Conservation (phyloP, 2,329 filamentous ascomycete species). For the Pestalotiopsis sp. region DNA sequence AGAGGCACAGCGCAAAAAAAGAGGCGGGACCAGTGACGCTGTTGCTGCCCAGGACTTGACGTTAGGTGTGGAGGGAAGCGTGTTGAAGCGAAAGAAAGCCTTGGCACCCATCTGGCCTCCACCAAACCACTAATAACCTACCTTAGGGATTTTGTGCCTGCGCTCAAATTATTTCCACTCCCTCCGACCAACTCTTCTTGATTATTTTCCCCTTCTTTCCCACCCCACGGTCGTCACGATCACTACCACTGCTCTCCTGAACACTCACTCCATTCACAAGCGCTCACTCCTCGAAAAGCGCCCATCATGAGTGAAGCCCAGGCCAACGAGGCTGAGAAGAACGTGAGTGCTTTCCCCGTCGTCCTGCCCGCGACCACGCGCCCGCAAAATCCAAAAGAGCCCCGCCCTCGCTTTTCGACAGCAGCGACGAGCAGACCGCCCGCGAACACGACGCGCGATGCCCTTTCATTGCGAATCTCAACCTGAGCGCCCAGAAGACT, state of each 20-base stretch:
- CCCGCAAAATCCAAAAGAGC: constrained; percentile 8
- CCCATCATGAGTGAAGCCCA: constrained; percentile 84
- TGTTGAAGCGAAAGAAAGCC: not conserved
- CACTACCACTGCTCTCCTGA: not conserved
- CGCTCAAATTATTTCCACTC: not conserved
- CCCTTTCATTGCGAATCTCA: not conserved
- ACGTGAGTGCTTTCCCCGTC: constrained; percentile 52
- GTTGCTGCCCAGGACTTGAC: not conserved
- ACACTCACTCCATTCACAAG: not conserved
- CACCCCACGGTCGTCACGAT: not conserved
- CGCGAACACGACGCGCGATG: not conserved
- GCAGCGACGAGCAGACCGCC: not conserved
- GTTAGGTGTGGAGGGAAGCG: no score
- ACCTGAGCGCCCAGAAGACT: not conserved
- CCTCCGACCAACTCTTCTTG: not conserved
- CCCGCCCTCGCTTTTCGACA: not conserved
- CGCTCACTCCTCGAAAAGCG: constrained; percentile 17
- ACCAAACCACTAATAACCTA: not conserved
- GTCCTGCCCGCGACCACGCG: constrained; percentile 10
- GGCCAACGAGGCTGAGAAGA: constrained; percentile 96
- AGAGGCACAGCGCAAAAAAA: not conserved
- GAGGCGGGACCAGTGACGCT: not conserved
- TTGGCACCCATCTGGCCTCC: not conserved
- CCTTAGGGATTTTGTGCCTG: not conserved
- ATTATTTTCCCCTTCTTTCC: not conserved